A percentile compares a stretch with the other conserved stretches of the same genome.
Evolutionary conservation across 768 basidiomycete genomes (phyloP).

Genomic region (Boletus pseudopeckii): DNA sequence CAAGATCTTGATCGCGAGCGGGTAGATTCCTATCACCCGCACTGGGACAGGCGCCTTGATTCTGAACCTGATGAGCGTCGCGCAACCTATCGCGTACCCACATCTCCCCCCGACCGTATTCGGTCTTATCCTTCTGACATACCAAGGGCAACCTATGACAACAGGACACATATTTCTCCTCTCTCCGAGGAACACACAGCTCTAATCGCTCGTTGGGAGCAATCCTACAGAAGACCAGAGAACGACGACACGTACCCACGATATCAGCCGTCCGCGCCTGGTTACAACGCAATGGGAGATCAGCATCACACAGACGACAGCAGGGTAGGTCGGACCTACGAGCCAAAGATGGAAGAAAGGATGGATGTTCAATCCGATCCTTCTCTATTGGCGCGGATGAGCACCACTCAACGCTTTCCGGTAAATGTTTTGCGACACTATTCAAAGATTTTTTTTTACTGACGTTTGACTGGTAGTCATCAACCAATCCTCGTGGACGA

Average conservation of each 20-base stretch:
- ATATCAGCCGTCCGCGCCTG: constrained; percentile 2
- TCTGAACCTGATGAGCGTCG: constrained; percentile 16
- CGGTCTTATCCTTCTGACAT: constrained; percentile 6
- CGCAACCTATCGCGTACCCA: constrained; percentile 1
- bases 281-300: background rate
- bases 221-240: constrained; percentile 8
- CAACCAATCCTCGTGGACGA: constrained; percentile 19
- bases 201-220: constrained; percentile 5
- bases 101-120: constrained; percentile 6
- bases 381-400: constrained; percentile 24
- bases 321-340: constrained; percentile 10
- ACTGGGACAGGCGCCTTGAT: constrained; percentile 10
- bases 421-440: constrained; percentile 10
- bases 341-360: constrained; percentile 12
- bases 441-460: background rate
- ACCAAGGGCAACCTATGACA: constrained; percentile 8
- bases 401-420: constrained; percentile 17
- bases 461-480: constrained; percentile 4
- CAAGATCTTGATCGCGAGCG: constrained; percentile 7
- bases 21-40: constrained; percentile 4
- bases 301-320: constrained; percentile 4
- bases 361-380: constrained; percentile 15
- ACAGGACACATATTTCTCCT: background rate
- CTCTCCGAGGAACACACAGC: background rate
- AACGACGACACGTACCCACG: constrained; percentile 13